Evolutionary conservation across 805 yeast species (phyloP), one percentile per base, ranked within the genome.

Genomic region (Candida pseudofarinosa): DNA sequence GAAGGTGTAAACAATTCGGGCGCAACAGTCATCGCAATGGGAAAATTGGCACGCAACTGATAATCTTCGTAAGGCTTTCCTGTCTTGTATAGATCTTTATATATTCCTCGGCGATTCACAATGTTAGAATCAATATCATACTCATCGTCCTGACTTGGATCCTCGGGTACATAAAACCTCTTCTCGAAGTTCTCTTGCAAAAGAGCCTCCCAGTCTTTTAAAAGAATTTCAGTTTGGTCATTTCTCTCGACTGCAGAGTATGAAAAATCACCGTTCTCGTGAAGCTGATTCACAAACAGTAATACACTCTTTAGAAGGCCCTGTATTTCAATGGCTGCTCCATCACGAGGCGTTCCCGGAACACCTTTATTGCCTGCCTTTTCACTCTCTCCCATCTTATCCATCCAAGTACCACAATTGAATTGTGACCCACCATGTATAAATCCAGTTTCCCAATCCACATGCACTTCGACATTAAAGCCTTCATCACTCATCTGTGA

Each of bases 391-490:
- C 99, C 99, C 98, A 91, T 91, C 67, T 91, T 91, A 65, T 91
- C 99, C 97, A 90, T 91, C 99, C 99, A 91, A 0, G 99, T 93
- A 17, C 99, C 99, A 69, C 99, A 91, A 59, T 91, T 91, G 60
- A 67, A 79, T 62, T 86, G 96, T 38, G 87, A 86, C 1, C 99
- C 98, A 37, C 98, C 99, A 60, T 80, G 85, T 3, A 90, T 69
- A 23, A 93, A 67, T 1, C 99, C 99, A 10, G 86, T 89, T 0
- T 69, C 55, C 97, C 97, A 91, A 60, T 91, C 97, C 36, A 90
- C 88, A 44, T 65, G 55, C 1, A 90, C 76, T 49, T 79, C 76
- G 36, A 91, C 90, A 59, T 91, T 85, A 70, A 91, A 91, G 0
- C 99, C 99, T 55, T 85, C 88, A 58, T 83, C 89, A 40, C 69